These are phyloP conservation scores for Diaporthe ampelina DNA, from an alignment of 2,329 filamentous ascomycete species.

Conservation along the genomic window DNA sequence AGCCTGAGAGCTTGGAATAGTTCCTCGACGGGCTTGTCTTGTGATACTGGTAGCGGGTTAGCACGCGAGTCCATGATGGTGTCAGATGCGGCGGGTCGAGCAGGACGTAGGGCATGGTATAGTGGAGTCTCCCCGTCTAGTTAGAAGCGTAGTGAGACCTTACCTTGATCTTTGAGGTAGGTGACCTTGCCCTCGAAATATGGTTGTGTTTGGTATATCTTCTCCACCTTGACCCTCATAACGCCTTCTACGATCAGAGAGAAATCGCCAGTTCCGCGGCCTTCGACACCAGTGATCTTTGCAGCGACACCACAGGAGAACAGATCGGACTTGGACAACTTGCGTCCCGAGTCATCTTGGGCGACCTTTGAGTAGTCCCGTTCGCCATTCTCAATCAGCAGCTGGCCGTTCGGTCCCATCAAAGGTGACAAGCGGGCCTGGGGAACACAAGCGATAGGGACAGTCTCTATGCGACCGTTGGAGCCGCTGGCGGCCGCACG, in stretches of 20 bases:
- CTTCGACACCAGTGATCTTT: constrained; percentile 83
- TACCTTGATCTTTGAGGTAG: constrained; percentile 78
- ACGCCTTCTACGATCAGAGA: constrained; percentile 89
- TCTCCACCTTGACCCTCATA: constrained; percentile 81
- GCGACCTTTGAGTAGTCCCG: constrained; percentile 61
- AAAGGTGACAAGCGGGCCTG: constrained; percentile 75
- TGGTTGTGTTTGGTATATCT: constrained; percentile 81
- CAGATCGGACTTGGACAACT: constrained; percentile 77
- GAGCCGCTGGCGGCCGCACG: constrained; percentile 78
- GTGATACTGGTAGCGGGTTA: constrained; percentile 47
- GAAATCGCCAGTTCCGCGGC: constrained; percentile 81
- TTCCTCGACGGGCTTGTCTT: constrained; percentile 75
- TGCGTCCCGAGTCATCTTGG: constrained; percentile 67
- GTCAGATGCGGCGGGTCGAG: neutral
- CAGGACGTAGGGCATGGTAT: constrained; percentile 25
- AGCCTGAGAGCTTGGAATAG: constrained; percentile 86
- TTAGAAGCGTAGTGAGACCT: constrained; percentile 44
- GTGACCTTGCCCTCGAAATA: constrained; percentile 88
- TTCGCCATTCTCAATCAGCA: constrained; percentile 77
- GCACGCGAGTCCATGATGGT: neutral
- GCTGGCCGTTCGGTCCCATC: constrained; percentile 80
- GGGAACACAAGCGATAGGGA: constrained; percentile 90
- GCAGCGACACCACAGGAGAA: constrained; percentile 87
- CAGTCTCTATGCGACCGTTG: constrained; percentile 72
- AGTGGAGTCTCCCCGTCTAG: neutral